Conservation (phyloP, 202 grass and related monocot genomes). For the Brachypodium distachyon region DNA sequence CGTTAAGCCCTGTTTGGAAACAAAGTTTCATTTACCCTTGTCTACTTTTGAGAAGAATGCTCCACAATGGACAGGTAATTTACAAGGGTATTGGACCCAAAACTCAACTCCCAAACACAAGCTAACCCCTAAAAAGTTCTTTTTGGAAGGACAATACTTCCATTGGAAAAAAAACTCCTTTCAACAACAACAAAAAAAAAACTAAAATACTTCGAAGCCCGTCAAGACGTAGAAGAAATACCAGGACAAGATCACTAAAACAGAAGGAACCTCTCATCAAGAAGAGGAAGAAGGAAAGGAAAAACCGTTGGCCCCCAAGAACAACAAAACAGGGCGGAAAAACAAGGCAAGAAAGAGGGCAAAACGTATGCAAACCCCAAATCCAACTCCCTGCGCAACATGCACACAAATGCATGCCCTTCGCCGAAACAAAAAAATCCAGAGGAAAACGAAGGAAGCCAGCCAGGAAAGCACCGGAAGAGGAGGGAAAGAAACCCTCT, state of each 20-base stretch:
- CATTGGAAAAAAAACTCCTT: background rate
- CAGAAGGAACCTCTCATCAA: background rate
- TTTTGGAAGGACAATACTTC: background rate
- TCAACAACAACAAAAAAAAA: background rate
- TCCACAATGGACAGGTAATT: too few relatives aligned
- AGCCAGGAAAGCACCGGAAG: too few relatives aligned
- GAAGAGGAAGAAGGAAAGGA: background rate
- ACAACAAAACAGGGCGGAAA: background rate
- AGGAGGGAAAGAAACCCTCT: background rate
- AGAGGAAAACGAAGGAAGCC: background rate
- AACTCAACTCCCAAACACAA: too few relatives aligned
- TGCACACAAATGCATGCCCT: constrained; percentile 22
- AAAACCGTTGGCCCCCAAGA: background rate
- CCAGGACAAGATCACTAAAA: too few relatives aligned
- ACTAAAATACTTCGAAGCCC: background rate
- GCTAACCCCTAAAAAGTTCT: background rate
- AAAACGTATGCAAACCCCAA: background rate
- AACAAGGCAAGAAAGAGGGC: background rate
- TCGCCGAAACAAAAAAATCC: background rate
- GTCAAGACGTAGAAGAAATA: background rate
- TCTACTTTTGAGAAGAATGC: too few relatives aligned
- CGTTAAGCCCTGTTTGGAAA: too few relatives aligned
- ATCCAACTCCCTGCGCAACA: background rate
- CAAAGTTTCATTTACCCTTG: too few relatives aligned
- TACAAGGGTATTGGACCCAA: too few relatives aligned